Evolutionary conservation across 345 rosid species (phyloP), one percentile per base, ranked within the genome.

Genomic region (Syzygium grande): DNA sequence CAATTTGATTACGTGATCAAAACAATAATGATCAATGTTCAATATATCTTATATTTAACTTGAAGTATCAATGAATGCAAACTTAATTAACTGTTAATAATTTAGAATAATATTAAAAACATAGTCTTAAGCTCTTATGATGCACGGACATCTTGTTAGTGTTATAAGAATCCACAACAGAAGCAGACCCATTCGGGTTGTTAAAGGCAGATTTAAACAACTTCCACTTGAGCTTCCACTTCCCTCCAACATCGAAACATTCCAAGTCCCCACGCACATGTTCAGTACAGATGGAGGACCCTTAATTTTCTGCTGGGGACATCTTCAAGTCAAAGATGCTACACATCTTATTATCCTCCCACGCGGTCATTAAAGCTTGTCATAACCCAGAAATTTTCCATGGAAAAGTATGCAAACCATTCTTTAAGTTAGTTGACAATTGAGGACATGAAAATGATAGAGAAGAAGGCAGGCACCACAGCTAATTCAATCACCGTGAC

Each of bases 1-100:
- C 61, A 56, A 56, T 56, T 23, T 56, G 8, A 21, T 6, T 6
- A 61, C 0, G 0, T 6, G 68, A 61, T 13, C 73, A 3, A n/a
- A 1, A 61, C 17, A 61, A 14, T 12, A 61, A 4, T 0, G 0
- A 61, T n/a, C 73, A n/a, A 13, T 0, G 3, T 61, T 13, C 73
- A n/a, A 11, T n/a, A 14, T 61, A 61, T 58, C 63, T 23, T 58
- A 10, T 58, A 58, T 58, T n/a, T 61, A 0, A 61, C 2, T 61
- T 61, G 34, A 61, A 61, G 73, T 61, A n/a, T 61, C 73, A n/a
- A 61, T 61, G 19, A 61, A n/a, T 61, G 19, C 7, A 61, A n/a
- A 61, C 14, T 13, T 34, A 7, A 2, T n/a, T 61, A n/a, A 13
- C 34, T 61, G 2, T 61, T 4, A 27, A 0, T 27, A 0, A 43